Evolutionary conservation across 2,329 filamentous ascomycete species (phyloP).

Genomic region (Ambrosiella xylebori): DNA sequence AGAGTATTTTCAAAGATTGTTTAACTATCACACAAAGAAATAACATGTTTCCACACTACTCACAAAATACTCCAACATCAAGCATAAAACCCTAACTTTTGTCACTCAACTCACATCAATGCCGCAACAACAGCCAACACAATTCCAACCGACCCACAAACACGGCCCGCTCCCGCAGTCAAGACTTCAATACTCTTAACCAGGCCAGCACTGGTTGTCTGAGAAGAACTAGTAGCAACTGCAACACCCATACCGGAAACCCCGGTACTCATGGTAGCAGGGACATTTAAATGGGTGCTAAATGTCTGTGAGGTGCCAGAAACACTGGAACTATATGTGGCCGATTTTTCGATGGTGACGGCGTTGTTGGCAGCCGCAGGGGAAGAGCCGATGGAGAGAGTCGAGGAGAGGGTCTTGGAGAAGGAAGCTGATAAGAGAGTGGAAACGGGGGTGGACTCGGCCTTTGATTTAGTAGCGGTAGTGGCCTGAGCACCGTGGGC

Average conservation of each 20-base stretch:
- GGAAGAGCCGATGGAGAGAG: background rate
- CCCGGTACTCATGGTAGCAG: background rate
- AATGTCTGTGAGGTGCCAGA: background rate
- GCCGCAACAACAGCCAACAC: background rate
- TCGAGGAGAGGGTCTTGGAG: too few species aligned
- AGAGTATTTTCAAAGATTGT: background rate
- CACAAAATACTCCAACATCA: too few species aligned
- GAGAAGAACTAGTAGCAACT: background rate
- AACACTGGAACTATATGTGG: slow-evolving; percentile 3
- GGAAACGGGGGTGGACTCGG: background rate
- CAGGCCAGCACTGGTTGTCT: background rate
- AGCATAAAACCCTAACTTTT: background rate
- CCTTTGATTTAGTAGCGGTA: background rate
- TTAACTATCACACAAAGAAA: background rate
- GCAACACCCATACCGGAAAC: background rate
- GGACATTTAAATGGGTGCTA: background rate
- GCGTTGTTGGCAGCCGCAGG: background rate
- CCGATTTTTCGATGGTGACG: slow-evolving; percentile 6
- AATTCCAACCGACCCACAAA: background rate
- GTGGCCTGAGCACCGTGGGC: background rate
- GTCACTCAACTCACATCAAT: background rate
- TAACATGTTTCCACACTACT: background rate
- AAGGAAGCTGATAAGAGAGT: background rate
- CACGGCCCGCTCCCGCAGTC: background rate
- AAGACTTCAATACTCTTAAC: background rate